Percentiles rank a stretch among this genome's conserved stretches.
These are phyloP conservation scores for Podospora didyma DNA, from an alignment of 495 filamentous ascomycete genomes.

Conservation along the genomic window DNA sequence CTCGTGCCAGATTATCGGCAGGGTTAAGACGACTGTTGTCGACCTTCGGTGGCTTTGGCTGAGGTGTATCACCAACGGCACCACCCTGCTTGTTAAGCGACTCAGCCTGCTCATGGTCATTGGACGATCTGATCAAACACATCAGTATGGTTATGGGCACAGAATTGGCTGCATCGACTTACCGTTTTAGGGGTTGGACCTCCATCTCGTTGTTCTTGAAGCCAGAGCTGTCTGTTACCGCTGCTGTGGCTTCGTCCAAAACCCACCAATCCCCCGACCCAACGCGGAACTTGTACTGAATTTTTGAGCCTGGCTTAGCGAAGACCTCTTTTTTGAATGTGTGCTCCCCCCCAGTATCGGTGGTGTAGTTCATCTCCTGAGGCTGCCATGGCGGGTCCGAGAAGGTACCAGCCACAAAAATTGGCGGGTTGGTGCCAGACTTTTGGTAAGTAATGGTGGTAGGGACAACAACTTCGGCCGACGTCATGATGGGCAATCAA, in stretches of 20 bases:
- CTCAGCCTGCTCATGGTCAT: too few species aligned
- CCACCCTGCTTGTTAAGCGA: too few species aligned
- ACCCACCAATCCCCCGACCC: slow-evolving; percentile 63
- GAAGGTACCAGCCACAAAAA: slow-evolving; percentile 64
- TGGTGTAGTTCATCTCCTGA: slow-evolving; percentile 52
- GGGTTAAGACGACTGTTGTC: not conserved
- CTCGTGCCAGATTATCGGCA: too few species aligned
- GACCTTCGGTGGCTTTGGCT: not conserved
- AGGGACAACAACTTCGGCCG: slow-evolving; percentile 24
- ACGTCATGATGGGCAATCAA: slow-evolving; percentile 31
- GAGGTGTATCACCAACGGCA: not conserved
- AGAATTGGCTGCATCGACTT: not conserved
- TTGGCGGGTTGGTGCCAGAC: slow-evolving; percentile 52
- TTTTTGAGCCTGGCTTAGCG: slow-evolving; percentile 42
- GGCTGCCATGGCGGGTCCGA: slow-evolving; percentile 60
- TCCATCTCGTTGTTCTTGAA: slow-evolving; percentile 57
- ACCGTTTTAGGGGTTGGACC: slow-evolving; percentile 24
- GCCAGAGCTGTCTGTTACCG: slow-evolving; percentile 51
- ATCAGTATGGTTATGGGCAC: too few species aligned
- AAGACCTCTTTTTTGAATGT: slow-evolving; percentile 44
- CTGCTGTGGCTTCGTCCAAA: slow-evolving; percentile 50
- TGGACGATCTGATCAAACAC: too few species aligned
- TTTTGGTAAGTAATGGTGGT: slow-evolving; percentile 57
- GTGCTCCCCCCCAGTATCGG: slow-evolving; percentile 39
- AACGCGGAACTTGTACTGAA: slow-evolving; percentile 69